Evolutionary conservation across 805 yeast genomes (phyloP), one percentile per base, ranked within the genome.

Genomic region (Wickerhamomyces silvicola): DNA sequence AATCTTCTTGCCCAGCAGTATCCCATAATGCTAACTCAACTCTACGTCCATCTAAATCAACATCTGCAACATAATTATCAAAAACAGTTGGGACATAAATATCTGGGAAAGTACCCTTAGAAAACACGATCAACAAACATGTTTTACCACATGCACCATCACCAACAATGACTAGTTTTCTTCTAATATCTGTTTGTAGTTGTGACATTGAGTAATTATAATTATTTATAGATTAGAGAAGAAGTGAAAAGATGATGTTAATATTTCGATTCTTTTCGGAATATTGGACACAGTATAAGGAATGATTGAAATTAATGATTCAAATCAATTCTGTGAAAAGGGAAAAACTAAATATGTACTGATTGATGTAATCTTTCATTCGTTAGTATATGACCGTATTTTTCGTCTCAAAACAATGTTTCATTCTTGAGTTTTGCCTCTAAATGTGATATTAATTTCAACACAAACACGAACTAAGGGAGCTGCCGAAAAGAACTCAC

Each of bases 71-170:
- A 62, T 90, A 92, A 70, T 88, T 92, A 61, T 90, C 97, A 54
- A 90, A 90, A 40, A 90, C 97, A 16, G 96, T 86, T 55, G 96
- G 96, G 30, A 87, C 95, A 57, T 86, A 86, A 42, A 85, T 90
- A 60, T 85, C 94, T 38, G 95, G 96, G 71, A 86, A 87, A 46
- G 79, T 84, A 54, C 86, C 95, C 66, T 81, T 85, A 50, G 82
- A 82, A 60, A 78, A 82, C 38, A 75, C 82, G 67, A 87, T 86
- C 60, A 86, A 71, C 50, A 86, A 68, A 74, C 95, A 87, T 7
- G 96, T 87, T 58, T 86, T 86, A 68, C 96, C 96, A 70, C 95
- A 87, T 37, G 95, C 95, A 76, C 96, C 96, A 61, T 86, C 96
- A 62, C 96, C 96, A 36, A 86, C 95, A 56, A 87, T 84, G 59